Evolutionary conservation across 257 asterid species (phyloP).

Genomic region (Nemophila menziesii): DNA sequence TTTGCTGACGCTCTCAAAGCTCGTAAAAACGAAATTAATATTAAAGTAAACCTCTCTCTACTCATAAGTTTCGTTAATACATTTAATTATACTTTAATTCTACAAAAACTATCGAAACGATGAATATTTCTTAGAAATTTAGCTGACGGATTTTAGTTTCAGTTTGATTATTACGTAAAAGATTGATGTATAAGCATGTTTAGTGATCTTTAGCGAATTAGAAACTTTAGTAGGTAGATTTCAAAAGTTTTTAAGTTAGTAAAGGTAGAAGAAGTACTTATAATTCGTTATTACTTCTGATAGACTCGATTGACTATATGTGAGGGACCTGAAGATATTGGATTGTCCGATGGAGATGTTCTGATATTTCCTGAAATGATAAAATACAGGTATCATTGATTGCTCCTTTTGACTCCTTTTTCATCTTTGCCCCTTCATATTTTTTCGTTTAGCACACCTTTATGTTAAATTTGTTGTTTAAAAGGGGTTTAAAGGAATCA

Average conservation of each 20-base stretch:
- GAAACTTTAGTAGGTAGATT: background rate
- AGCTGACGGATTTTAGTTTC: too few relatives aligned
- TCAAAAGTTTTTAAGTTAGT: background rate
- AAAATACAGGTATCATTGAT: conserved; percentile 44
- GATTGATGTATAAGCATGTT: background rate
- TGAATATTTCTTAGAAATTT: too few relatives aligned
- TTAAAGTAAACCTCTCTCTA: conserved; percentile 32
- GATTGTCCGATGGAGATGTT: conserved; percentile 73
- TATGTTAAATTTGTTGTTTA: conserved; percentile 1
- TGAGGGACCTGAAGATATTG: conserved; percentile 48
- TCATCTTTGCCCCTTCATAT: background rate
- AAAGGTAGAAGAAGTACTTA: background rate
- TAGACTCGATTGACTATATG: conserved; percentile 81
- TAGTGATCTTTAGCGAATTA: background rate
- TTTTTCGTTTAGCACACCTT: background rate
- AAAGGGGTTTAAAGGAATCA: conserved; percentile 70
- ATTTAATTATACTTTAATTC: background rate
- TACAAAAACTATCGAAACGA: background rate
- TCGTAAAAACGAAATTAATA: conserved; percentile 45
- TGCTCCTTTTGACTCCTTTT: too few relatives aligned
- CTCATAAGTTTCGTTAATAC: background rate
- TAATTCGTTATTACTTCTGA: background rate
- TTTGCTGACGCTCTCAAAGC: conserved; percentile 50
- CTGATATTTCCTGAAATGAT: conserved; percentile 83
- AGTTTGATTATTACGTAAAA: too few relatives aligned